Percentiles rank a stretch among this genome's conserved stretches.
Evolutionary conservation across 768 basidiomycete genomes (phyloP).

Genomic region (Leccinum barrowsii): DNA sequence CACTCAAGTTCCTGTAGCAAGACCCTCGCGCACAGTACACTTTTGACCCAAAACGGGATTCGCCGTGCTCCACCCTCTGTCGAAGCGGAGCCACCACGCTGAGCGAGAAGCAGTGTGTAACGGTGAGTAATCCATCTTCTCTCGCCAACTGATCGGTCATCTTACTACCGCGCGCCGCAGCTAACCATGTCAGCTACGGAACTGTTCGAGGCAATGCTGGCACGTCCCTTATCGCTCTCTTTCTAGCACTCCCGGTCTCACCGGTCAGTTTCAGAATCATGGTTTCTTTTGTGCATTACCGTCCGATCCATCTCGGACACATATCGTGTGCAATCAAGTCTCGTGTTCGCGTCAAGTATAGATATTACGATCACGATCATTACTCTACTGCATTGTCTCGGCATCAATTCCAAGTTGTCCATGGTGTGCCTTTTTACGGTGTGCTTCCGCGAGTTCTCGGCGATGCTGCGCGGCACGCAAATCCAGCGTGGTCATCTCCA

Average conservation of each 20-base stretch:
- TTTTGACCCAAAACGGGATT: conserved; percentile 59
- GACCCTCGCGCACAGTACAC: conserved; percentile 49
- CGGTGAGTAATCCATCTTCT: conserved; percentile 36
- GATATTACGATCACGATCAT: conserved; percentile 27
- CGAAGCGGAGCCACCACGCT: conserved; percentile 37
- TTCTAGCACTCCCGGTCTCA: conserved; percentile 5
- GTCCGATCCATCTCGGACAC: conserved; percentile 58
- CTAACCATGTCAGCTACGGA: conserved; percentile 59
- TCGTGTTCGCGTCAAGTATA: conserved; percentile 35
- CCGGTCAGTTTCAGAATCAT: conserved; percentile 43
- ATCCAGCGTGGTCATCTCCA: conserved; percentile 59
- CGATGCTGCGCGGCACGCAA: conserved; percentile 55
- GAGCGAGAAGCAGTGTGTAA: conserved; percentile 48
- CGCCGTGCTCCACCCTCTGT: conserved; percentile 57
- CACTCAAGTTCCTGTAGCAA: conserved; percentile 4
- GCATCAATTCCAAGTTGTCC: conserved; percentile 62
- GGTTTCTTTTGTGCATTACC: conserved; percentile 45
- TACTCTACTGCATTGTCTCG: conserved; percentile 18
- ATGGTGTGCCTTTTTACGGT: conserved; percentile 57
- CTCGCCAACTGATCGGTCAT: conserved; percentile 5
- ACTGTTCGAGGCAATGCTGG: conserved; percentile 73
- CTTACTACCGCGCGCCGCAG: conserved; percentile 34
- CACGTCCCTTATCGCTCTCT: conserved; percentile 21
- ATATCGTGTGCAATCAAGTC: conserved; percentile 70
- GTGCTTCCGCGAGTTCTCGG: conserved; percentile 52